Base-by-base conservation (phyloP, 2,329 filamentous ascomycete species). In the Colletotrichum aenigma region DNA sequence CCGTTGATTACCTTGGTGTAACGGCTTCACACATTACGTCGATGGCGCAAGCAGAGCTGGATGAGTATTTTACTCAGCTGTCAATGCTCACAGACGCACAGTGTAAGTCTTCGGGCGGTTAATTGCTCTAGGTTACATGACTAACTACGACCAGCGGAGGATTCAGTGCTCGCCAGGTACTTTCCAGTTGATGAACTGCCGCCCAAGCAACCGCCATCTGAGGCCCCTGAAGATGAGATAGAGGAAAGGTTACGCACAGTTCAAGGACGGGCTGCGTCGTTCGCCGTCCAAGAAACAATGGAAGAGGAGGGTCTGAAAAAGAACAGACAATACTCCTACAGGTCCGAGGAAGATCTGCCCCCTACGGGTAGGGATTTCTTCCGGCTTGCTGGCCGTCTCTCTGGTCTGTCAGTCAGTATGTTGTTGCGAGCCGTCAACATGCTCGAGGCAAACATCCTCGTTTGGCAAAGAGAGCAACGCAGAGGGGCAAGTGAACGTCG, bases 1-100 rank as follows among this genome's bases (percentile, higher is more conserved):
- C 24, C 76, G 79, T 34, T 36, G 82, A 89, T 78, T 88, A 91
- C 80, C 84, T 91, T 12, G 82, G 86, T n/a, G 82, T 94, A 26
- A 89, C 87, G 7, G 92, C 94, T 71, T 85, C 86, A 6, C 90
- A 95, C 78, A 89, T 95, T 10, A 88, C 93, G 55, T 82, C 85
- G 2, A 93, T 96, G 91, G 87, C 85, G 4, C 84, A 88, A 7
- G 84, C 88, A 26, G 89, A 94, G 71, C 84, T 95, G 56, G 92
- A 95, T 78, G 87, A 91, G 34, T 96, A 95, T 80, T 88, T 95
- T 83, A 88, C 81, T 32, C 80, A 85, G 21, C 75, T 87, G 15
- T 76, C 81, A 16, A 82, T 82, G 24, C 79, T 83, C 3, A 77
- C 82, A 48, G 83, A 85, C 48, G 79, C 78, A 36, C 82, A 77